Percentiles rank a stretch among this genome's conserved stretches.
These are phyloP conservation scores for Cutaneotrichosporon mucoides DNA, from an alignment of 1,284 basidiomycete genomes.

Conservation along the genomic window DNA sequence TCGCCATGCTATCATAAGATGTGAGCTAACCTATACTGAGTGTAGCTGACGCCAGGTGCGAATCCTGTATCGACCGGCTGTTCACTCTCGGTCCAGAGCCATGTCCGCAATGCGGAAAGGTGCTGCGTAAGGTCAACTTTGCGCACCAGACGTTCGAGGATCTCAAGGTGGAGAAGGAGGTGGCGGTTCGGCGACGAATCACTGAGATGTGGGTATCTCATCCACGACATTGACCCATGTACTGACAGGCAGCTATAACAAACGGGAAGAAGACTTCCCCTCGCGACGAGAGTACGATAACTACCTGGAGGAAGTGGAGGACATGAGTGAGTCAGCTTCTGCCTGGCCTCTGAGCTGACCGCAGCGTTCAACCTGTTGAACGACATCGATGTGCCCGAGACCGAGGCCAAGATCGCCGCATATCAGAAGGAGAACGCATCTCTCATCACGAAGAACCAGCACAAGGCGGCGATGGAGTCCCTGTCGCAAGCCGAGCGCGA, in stretches of 20 bases:
- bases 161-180: conserved; percentile 92
- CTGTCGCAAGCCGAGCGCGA: conserved; percentile 59
- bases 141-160: conserved; percentile 97
- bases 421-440: conserved; percentile 77
- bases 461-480: conserved; percentile 57
- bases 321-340: conserved; percentile 74
- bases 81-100: conserved; percentile 95
- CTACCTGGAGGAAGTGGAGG: conserved; percentile 93
- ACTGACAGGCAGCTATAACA: conserved; percentile 71
- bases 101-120: conserved; percentile 87
- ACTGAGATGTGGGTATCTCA: conserved; percentile 77
- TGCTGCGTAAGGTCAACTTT: conserved; percentile 90
- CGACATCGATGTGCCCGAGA: conserved; percentile 76
- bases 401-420: conserved; percentile 74
- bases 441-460: conserved; percentile 72
- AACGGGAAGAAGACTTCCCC: conserved; percentile 81
- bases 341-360: no score
- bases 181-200: conserved; percentile 78
- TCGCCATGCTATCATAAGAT: conserved; percentile 99
- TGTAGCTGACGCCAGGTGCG: conserved; percentile 64
- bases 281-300: conserved; percentile 85
- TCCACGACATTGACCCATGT: no score
- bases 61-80: conserved; percentile 93
- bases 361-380: conserved; percentile 90
- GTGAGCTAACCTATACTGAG: conserved; percentile 51